Conservation (phyloP, 495 filamentous ascomycete genomes). For the Lineolata rhizophorae region DNA sequence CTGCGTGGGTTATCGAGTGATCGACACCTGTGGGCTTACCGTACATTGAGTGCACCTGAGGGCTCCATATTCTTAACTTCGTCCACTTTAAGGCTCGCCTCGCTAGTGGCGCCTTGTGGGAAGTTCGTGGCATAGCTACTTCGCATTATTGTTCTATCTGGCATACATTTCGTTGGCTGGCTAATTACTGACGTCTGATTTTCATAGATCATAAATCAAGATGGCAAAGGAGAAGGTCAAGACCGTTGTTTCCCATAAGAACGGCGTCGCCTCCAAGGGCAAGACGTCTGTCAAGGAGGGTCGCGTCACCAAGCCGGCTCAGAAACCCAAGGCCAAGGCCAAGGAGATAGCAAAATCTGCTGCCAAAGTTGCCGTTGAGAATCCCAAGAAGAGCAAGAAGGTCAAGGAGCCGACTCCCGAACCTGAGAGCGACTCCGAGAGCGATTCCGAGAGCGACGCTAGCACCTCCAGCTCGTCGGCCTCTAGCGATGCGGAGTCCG, state of each 20-base stretch:
- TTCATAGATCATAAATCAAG: background rate
- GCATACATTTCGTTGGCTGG: too few species aligned
- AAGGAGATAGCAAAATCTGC: constrained; percentile 23
- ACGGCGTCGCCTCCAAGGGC: constrained; percentile 7
- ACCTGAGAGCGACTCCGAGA: constrained; percentile 18
- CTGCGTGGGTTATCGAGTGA: too few species aligned
- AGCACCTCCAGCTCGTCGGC: constrained; percentile 11
- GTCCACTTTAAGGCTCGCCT: too few species aligned
- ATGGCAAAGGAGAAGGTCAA: constrained; percentile 5
- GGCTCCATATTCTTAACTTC: background rate
- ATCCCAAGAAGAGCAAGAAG: constrained; percentile 26
- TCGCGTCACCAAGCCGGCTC: constrained; percentile 21
- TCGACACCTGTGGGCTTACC: too few species aligned
- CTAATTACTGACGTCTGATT: too few species aligned
- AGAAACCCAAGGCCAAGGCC: constrained; percentile 17
- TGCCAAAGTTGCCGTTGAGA: constrained; percentile 9
- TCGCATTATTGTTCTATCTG: too few species aligned
- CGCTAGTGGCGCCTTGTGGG: too few species aligned
- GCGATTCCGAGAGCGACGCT: constrained; percentile 8
- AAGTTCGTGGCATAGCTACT: too few species aligned
- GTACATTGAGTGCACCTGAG: background rate
- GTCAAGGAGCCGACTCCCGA: constrained; percentile 26
- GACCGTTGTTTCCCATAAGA: too few species aligned
- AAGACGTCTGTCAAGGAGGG: constrained; percentile 22
- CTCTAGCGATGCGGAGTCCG: constrained; percentile 20